Percentiles rank a stretch among this genome's conserved stretches.
phyloP scores from a whole-genome alignment of 2,329 filamentous ascomycete species.

The Ascochyta rabiei region DNA sequence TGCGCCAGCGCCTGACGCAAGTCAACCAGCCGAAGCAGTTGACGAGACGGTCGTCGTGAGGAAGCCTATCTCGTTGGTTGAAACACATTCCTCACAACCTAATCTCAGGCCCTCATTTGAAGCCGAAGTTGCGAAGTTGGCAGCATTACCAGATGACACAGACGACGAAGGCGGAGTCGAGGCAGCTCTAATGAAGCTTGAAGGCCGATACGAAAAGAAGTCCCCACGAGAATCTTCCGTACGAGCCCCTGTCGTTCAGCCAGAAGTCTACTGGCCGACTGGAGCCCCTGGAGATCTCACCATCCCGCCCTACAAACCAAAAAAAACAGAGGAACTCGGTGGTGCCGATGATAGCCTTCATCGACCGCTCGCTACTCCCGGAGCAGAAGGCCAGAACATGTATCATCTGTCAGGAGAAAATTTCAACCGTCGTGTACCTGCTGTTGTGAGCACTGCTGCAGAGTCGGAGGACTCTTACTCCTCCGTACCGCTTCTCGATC shows the following conservation, averaged over 20 bases:
- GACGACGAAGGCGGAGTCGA: conserved; percentile 81
- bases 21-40: conserved; percentile 14
- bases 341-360: conserved; percentile 36
- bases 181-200: conserved; percentile 88
- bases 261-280: conserved; percentile 32
- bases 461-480: conserved; percentile 76
- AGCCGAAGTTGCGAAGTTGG: conserved; percentile 82
- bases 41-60: conserved; percentile 22
- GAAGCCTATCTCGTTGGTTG: conserved; percentile 51
- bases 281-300: conserved; percentile 24
- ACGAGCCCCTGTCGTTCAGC: conserved; percentile 20
- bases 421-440: conserved; percentile 34
- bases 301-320: conserved; percentile 25
- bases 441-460: conserved; percentile 49
- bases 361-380: conserved; percentile 33
- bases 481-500: conserved; percentile 77
- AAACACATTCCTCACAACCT: conserved; percentile 62
- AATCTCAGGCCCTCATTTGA: conserved; percentile 76
- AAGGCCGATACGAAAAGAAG: conserved; percentile 76
- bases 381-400: conserved; percentile 38
- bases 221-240: conserved; percentile 35
- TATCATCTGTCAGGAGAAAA: conserved; percentile 42
- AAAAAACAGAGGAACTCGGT: conserved; percentile 24
- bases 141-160: conserved; percentile 85
- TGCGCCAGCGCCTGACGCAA: conserved; percentile 21